Conservation (phyloP, 495 filamentous ascomycete species). For the Neurospora sp. region DNA sequence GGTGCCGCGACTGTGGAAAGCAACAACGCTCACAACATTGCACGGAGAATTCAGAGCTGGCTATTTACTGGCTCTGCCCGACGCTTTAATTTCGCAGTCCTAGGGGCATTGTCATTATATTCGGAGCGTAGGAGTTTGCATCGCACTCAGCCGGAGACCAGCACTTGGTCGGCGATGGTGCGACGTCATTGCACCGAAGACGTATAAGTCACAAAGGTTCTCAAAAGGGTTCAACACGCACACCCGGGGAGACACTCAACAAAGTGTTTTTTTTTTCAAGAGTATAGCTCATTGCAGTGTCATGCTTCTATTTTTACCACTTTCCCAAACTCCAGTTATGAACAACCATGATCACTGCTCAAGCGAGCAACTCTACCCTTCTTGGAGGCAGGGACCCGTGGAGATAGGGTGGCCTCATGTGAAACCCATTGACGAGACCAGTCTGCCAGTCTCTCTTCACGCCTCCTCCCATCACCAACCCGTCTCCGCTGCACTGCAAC, state of each 20-base stretch:
- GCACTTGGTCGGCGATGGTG: not conserved
- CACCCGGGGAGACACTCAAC: not conserved
- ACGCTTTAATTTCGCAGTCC: too few relatives aligned
- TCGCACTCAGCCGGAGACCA: too few relatives aligned
- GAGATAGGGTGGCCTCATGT: not conserved
- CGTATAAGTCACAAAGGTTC: not conserved
- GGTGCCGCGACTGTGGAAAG: not conserved
- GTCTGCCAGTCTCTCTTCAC: constrained; percentile 21
- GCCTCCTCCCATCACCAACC: constrained; percentile 25
- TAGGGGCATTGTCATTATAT: too few relatives aligned
- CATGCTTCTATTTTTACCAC: not conserved
- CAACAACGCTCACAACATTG: not conserved
- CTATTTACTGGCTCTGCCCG: too few relatives aligned
- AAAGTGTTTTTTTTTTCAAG: not conserved
- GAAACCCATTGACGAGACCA: constrained; percentile 31
- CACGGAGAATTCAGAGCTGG: not conserved
- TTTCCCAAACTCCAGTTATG: not conserved
- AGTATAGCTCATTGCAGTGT: not conserved
- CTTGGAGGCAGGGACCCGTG: not conserved
- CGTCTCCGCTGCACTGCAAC: constrained; percentile 16
- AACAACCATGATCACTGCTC: not conserved
- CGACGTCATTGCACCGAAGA: not conserved
- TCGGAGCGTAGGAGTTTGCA: too few relatives aligned
- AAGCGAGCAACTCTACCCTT: not conserved
- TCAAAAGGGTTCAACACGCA: not conserved